These are phyloP conservation scores for Cinchona pubescens DNA, from an alignment of 257 asterid genomes.

Conservation along the genomic window DNA sequence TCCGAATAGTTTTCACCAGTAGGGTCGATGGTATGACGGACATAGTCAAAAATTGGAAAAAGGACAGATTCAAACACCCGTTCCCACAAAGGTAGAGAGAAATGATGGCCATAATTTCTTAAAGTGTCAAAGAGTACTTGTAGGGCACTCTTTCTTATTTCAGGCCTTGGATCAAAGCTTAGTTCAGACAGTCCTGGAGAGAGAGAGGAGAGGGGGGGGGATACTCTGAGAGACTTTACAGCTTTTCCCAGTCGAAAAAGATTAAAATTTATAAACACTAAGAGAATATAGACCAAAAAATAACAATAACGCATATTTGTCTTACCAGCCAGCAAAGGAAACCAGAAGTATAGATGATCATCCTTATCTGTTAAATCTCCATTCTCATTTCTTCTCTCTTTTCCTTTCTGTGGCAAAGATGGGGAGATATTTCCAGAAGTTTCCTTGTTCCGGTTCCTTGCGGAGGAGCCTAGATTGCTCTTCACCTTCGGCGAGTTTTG, in stretches of 20 bases:
- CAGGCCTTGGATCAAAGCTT: constrained; percentile 95
- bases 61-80: constrained; percentile 96
- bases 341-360: constrained; percentile 94
- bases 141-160: constrained; percentile 87
- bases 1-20: constrained; percentile 53
- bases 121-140: constrained; percentile 91
- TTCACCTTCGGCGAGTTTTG: constrained; percentile 98
- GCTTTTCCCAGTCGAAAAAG: constrained; percentile 3
- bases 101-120: constrained; percentile 92
- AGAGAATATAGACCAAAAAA: constrained; percentile 2
- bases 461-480: constrained; percentile 49
- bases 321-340: constrained; percentile 96
- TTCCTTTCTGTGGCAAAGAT: constrained; percentile 63
- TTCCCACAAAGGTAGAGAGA: constrained; percentile 91
- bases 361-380: constrained; percentile 67
- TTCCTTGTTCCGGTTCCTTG: constrained; percentile 42
- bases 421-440: constrained; percentile 50
- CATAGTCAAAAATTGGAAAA: constrained; percentile 90
- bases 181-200: constrained; percentile 89
- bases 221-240: constrained; percentile 13
- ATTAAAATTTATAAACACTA: not conserved
- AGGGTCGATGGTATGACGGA: constrained; percentile 87
- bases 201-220: too few relatives aligned
- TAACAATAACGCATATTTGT: not conserved
- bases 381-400: constrained; percentile 56